Base-by-base conservation (phyloP, 768 basidiomycete genomes). In the Dioszegia aurantiaca region DNA sequence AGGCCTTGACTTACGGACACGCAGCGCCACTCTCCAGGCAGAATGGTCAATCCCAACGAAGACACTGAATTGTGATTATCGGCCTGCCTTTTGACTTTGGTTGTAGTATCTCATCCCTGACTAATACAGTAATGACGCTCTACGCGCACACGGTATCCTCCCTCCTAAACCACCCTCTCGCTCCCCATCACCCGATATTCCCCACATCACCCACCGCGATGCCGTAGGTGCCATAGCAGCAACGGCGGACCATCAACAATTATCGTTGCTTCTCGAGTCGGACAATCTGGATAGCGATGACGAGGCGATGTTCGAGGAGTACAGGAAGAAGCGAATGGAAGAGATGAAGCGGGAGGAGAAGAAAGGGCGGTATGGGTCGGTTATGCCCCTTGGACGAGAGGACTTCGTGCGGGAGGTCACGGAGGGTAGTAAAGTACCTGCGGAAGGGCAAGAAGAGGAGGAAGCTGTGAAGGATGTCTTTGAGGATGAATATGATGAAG, bases 381-480 rank as follows among this genome's bases (percentile, higher is more conserved):
- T 95, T 45, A 86, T 88, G 72, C 90, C 91, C 0, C 93, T 99
- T 58, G 84, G 87, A 24, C 80, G 94, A 62, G 91, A 91, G 16
- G 93, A 95, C 73, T 99, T 97, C 77, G 94, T 88, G 39, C 81
- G 87, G 44, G 92, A 98, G 72, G 89, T 99, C 11, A 98, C 92
- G 0, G 93, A 98, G 61, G 89, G 90, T 3, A 97, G 92, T 77
- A 82, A 82, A 58, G 84, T 87, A 53, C 65, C 65, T 31, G 82
- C 82, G 6, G 87, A 82, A 26, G 74, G 72, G 9, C 86, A 87
- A 48, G 80, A 83, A 9, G 81, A 83, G 59, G 82, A 84, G 49
- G 81, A 78, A 12, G 69, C 53, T n/a, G n/a, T n/a, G n/a, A 46
- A 45, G 19, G 68, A 67, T 2, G 61, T 60, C 5, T 59, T 55